Percentiles rank a stretch among this genome's conserved stretches.
These are phyloP conservation scores for Meyerozyma smithsonii DNA, from an alignment of 1,139 yeast species.

Conservation along the genomic window DNA sequence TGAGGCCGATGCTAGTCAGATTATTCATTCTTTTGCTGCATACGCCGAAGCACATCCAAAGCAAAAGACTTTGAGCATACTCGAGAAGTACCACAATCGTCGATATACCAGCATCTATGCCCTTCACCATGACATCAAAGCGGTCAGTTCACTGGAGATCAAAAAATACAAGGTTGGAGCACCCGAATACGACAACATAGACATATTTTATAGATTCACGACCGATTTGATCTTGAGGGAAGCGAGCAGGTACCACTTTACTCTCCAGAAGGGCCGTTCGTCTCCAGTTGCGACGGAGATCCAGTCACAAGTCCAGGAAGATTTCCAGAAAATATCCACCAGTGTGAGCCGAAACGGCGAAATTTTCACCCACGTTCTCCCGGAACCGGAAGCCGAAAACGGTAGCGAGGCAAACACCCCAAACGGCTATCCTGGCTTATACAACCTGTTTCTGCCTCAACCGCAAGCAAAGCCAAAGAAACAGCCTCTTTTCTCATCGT, in stretches of 20 bases:
- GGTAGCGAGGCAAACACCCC: conserved; percentile 4
- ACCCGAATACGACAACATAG: conserved; percentile 52
- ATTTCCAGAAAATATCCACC: conserved; percentile 63
- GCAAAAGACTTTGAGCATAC: conserved; percentile 17
- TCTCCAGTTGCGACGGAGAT: conserved; percentile 21
- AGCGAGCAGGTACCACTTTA: conserved; percentile 41
- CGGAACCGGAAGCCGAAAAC: conserved; percentile 25
- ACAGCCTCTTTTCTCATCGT: conserved; percentile 67
- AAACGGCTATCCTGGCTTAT: conserved; percentile 16
- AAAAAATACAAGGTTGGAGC: conserved; percentile 51
- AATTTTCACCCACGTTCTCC: conserved; percentile 39
- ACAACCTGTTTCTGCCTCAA: conserved; percentile 16
- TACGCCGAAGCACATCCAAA: conserved; percentile 23
- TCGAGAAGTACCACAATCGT: conserved; percentile 16
- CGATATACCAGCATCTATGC: conserved; percentile 44
- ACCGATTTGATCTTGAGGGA: conserved; percentile 73
- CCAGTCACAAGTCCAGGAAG: conserved; percentile 37
- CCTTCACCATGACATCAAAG: conserved; percentile 70
- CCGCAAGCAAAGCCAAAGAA: conserved; percentile 26
- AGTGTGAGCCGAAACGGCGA: conserved; percentile 64
- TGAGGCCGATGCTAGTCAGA: conserved; percentile 39
- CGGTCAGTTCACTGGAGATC: conserved; percentile 52
- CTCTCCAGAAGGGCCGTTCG: conserved; percentile 16
- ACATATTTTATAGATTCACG: conserved; percentile 65
- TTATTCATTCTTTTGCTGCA: conserved; percentile 37